phyloP scores from a whole-genome alignment of 371 early-diverging fungal genomes.

The Mucor saturninus region DNA sequence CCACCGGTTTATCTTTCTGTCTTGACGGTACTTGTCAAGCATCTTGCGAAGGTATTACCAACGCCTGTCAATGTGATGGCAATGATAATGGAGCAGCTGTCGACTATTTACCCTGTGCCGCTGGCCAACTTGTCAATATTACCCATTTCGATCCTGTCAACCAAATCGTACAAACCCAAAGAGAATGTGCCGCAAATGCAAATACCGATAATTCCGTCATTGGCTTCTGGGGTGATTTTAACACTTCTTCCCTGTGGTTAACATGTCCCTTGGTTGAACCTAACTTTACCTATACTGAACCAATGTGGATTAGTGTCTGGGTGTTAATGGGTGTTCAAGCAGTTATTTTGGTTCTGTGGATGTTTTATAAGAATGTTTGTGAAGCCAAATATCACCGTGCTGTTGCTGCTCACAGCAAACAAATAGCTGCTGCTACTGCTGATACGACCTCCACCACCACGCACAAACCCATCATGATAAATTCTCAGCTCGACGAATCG shows the following conservation, averaged over 20 bases:
- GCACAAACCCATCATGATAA: constrained; percentile 4
- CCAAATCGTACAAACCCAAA: constrained; percentile 45
- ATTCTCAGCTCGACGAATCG: constrained; percentile 15
- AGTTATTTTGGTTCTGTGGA: constrained; percentile 50
- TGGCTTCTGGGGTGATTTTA: constrained; percentile 43
- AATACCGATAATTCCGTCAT: constrained; percentile 15
- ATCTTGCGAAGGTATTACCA: constrained; percentile 48
- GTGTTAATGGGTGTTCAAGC: constrained; percentile 45
- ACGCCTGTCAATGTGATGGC: constrained; percentile 46
- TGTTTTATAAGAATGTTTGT: constrained; percentile 35
- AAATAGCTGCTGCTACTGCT: not conserved
- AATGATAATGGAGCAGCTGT: constrained; percentile 18
- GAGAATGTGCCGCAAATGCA: constrained; percentile 50
- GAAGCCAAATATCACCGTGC: constrained; percentile 24
- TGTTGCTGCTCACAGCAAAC: constrained; percentile 3
- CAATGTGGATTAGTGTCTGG: constrained; percentile 64
- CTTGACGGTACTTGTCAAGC: constrained; percentile 59
- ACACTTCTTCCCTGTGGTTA: constrained; percentile 47
- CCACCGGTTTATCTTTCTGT: constrained; percentile 53
- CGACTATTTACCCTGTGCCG: constrained; percentile 49
- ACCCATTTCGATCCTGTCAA: constrained; percentile 56
- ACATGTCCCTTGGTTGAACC: constrained; percentile 57
- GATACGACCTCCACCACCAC: not conserved
- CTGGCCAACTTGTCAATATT: constrained; percentile 52
- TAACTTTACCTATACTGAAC: constrained; percentile 57